phyloP scores from a whole-genome alignment of 805 yeast genomes.

The Kuraishia floccosa region DNA sequence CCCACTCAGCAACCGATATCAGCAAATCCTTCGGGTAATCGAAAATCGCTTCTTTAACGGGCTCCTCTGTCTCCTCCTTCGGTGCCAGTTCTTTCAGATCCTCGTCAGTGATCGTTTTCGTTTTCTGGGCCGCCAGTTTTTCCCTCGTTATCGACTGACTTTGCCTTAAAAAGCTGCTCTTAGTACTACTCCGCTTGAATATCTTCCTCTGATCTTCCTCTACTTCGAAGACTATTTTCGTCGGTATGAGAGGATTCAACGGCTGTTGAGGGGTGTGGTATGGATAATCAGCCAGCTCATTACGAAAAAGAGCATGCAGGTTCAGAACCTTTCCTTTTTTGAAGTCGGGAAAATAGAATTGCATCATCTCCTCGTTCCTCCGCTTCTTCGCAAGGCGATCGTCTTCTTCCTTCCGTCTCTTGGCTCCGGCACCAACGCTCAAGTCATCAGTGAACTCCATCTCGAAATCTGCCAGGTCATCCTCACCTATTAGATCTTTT shows the following conservation, averaged over 20 bases:
- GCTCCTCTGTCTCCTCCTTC: constrained; percentile 6
- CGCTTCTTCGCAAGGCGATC: constrained; percentile 7
- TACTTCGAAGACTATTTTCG: constrained; percentile 46
- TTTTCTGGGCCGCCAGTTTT: constrained; percentile 7
- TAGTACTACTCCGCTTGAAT: constrained; percentile 27
- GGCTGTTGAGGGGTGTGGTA: constrained; percentile 38
- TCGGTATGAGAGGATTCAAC: constrained; percentile 50
- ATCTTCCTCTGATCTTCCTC: constrained; percentile 47
- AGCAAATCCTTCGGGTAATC: constrained; percentile 43
- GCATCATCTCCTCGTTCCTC: constrained; percentile 22
- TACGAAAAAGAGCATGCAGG: constrained; percentile 58
- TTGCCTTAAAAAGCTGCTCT: constrained; percentile 1
- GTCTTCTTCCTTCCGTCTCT: too few species aligned
- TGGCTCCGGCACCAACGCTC: too few species aligned
- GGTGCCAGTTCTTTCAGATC: constrained; percentile 14
- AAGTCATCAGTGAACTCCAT: constrained; percentile 3
- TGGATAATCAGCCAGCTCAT: constrained; percentile 36
- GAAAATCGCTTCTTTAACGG: constrained; percentile 16
- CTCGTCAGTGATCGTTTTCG: constrained; percentile 14
- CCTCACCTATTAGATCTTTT: constrained; percentile 9
- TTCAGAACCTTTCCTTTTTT: constrained; percentile 41
- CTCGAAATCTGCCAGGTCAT: constrained; percentile 6
- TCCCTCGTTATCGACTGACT: not conserved
- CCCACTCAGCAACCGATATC: constrained; percentile 71
- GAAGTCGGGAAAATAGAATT: constrained; percentile 54